A percentile compares a stretch with the other conserved stretches of the same genome.
phyloP scores from a whole-genome alignment of 176 grass and related monocot species.

The Pharus latifolius region DNA sequence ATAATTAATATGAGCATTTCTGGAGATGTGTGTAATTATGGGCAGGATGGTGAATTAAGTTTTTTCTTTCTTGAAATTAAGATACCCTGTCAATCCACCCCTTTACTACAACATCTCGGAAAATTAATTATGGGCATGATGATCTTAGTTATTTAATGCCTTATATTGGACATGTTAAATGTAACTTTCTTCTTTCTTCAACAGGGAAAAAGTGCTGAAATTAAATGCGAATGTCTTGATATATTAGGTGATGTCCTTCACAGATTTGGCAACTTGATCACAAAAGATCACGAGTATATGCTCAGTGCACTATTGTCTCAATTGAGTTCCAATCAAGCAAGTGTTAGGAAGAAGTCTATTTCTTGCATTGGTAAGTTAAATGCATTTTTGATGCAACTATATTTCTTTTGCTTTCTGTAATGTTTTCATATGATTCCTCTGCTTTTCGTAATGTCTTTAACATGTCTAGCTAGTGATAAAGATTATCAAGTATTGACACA shows the following conservation, averaged over 20 bases:
- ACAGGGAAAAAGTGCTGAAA: conserved; percentile 86
- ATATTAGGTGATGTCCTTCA: conserved; percentile 89
- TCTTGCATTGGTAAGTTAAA: conserved; percentile 68
- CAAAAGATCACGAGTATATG: conserved; percentile 80
- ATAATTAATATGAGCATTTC: too few relatives aligned
- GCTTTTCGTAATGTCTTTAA: neutral
- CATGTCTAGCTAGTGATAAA: neutral
- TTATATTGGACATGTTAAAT: neutral
- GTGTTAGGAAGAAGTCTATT: conserved; percentile 86
- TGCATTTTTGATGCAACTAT: neutral
- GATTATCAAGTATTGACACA: neutral
- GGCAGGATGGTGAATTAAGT: too few relatives aligned
- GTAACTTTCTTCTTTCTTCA: conserved; percentile 12
- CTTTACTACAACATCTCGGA: too few relatives aligned
- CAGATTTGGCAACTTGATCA: conserved; percentile 76
- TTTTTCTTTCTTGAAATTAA: too few relatives aligned
- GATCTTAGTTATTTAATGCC: neutral
- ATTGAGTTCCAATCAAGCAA: conserved; percentile 81
- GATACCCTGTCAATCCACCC: too few relatives aligned
- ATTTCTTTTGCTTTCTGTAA: neutral
- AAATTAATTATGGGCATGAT: too few relatives aligned
- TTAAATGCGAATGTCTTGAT: conserved; percentile 93
- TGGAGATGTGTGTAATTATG: too few relatives aligned
- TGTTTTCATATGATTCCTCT: neutral
- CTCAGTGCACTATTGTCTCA: conserved; percentile 66